Evolutionary conservation across 371 early-diverging fungal genomes (phyloP), one percentile per base, ranked within the genome.

Genomic region (Actinomortierella wolfii): DNA sequence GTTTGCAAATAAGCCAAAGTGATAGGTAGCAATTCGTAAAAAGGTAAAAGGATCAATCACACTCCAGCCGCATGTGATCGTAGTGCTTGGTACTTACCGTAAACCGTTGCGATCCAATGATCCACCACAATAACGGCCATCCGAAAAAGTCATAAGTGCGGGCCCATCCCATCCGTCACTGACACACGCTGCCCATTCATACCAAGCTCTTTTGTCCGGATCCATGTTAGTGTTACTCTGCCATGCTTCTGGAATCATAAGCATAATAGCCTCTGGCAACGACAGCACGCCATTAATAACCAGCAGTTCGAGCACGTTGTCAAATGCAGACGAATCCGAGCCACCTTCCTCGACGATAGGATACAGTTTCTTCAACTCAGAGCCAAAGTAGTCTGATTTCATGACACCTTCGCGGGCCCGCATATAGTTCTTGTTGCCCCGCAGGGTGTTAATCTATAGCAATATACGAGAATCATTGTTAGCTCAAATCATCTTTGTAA

Each of bases 161-260:
- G 98, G 98, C 26, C 98, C 98, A 78, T 98, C 98, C 93, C 97
- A 98, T 23, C 96, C 94, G 76, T 98, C 98, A 97, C 97, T 98
- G 42, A 97, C 76, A 71, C 91, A 91, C 28, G 95, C 92, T 51
- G 95, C 95, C 97, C 97, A 97, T 77, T 93, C 88, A 78, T 98
- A 97, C 78, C 96, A 97, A 5, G 93, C 91, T 54, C 88, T 86
- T 80, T 93, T 91, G 53, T 93, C 92, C 5, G 93, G 87, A 26
- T 87, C 89, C 91, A 95, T 93, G 57, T 78, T 70, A 25, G 83
- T 80, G 76, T 93, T 91, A 76, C 92, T 93, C 77, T 96, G 94
- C 96, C 96, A 96, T 11, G 98, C 98, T 77, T 97, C 97, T 29
- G 98, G 98, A 68, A 97, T 87, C 96, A 98, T 95, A 79, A 94